A percentile compares a stretch with the other conserved stretches of the same genome.
These are phyloP conservation scores for Isochrysis galbana DNA, from an alignment of 78 protist genomes.

Conservation along the genomic window DNA sequence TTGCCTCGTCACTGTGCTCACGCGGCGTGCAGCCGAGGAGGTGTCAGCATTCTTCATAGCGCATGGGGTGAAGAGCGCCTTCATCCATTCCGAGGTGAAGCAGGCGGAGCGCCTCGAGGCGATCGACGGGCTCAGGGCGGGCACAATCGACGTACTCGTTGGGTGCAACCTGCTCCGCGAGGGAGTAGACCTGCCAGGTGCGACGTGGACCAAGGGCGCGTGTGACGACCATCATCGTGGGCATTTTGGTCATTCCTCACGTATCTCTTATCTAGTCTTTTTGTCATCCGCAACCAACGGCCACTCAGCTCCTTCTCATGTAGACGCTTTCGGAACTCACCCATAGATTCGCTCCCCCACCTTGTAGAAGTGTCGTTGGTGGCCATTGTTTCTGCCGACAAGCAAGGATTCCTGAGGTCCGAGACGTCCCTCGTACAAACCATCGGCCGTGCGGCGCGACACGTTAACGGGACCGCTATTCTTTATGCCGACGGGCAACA, in stretches of 20 bases:
- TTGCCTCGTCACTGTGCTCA: slow-evolving; percentile 26
- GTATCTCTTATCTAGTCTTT: no score
- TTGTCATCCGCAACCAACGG: no score
- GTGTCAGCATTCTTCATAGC: background rate
- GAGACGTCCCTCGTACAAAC: slow-evolving; percentile 30
- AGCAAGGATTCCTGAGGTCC: slow-evolving; percentile 39
- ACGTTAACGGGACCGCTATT: slow-evolving; percentile 35
- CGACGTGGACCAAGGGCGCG: no score
- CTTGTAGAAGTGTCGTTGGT: slow-evolving; percentile 52
- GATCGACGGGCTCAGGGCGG: slow-evolving; percentile 11
- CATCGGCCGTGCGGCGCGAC: slow-evolving; percentile 52
- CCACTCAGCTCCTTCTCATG: no score
- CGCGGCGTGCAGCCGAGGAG: slow-evolving; percentile 36
- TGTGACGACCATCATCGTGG: no score
- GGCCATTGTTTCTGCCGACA: slow-evolving; percentile 40
- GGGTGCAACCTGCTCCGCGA: slow-evolving; percentile 52
- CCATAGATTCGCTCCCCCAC: no score
- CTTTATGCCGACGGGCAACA: background rate
- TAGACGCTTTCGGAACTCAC: no score
- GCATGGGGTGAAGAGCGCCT: background rate
- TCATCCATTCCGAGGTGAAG: slow-evolving; percentile 30
- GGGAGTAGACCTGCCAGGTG: slow-evolving; percentile 45
- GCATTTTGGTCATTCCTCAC: no score
- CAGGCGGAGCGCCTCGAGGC: background rate
- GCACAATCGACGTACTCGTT: slow-evolving; percentile 24